phyloP scores from a whole-genome alignment of 805 yeast genomes.

The Jamesozyma jinghongensis region DNA sequence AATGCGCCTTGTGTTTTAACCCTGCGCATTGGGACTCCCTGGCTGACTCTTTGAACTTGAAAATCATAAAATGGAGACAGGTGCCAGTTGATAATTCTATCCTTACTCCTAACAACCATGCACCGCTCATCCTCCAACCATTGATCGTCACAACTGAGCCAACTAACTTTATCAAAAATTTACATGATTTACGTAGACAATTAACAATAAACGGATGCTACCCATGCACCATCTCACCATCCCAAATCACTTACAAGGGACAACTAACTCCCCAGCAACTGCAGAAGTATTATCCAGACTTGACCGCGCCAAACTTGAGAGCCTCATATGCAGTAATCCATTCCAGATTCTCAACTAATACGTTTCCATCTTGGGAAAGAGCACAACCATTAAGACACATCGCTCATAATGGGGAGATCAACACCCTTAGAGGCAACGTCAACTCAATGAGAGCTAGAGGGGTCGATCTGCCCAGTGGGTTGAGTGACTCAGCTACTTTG shows the following conservation, averaged over 20 bases:
- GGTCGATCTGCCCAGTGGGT: no score
- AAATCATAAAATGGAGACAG: slow-evolving; percentile 87
- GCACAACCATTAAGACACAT: slow-evolving; percentile 97
- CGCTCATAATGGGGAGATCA: slow-evolving; percentile 98
- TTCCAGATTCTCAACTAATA: slow-evolving; percentile 94
- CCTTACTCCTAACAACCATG: slow-evolving; percentile 67
- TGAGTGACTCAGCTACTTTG: slow-evolving; percentile 81
- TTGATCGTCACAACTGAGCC: slow-evolving; percentile 48
- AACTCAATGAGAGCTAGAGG: slow-evolving; percentile 95
- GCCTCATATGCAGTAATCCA: slow-evolving; percentile 94
- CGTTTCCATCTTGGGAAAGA: slow-evolving; percentile 99
- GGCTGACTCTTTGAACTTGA: slow-evolving; percentile 66
- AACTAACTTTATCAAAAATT: slow-evolving; percentile 11
- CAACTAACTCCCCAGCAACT: slow-evolving; percentile 96
- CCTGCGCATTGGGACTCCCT: slow-evolving; percentile 36
- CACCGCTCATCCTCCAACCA: slow-evolving; percentile 88
- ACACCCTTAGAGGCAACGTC: slow-evolving; percentile 93
- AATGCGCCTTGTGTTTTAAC: slow-evolving; percentile 9
- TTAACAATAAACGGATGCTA: slow-evolving; percentile 44
- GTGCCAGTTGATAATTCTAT: slow-evolving; percentile 94
- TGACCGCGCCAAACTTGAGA: slow-evolving; percentile 81
- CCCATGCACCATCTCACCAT: slow-evolving; percentile 72
- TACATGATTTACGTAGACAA: slow-evolving; percentile 9
- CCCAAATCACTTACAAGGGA: slow-evolving; percentile 75
- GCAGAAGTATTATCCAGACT: slow-evolving; percentile 87